phyloP scores from a whole-genome alignment of 352 stramenopile species.

The Phytophthora ramorum region DNA sequence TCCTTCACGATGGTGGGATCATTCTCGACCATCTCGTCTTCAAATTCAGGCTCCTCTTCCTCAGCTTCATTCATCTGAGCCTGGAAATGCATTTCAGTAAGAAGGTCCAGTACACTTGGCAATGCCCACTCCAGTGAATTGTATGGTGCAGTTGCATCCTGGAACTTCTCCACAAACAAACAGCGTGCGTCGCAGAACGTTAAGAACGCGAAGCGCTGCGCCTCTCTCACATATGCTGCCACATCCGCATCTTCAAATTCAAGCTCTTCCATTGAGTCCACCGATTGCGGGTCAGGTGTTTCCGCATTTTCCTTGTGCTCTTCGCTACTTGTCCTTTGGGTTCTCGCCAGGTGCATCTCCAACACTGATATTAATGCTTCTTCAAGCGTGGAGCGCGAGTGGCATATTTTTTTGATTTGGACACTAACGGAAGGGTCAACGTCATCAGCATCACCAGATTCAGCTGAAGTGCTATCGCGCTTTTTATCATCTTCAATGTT shows the following conservation, averaged over 20 bases:
- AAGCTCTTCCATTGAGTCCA: conserved; percentile 72
- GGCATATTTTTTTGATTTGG: conserved; percentile 55
- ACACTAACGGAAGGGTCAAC: conserved; percentile 13
- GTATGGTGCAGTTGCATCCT: conserved; percentile 59
- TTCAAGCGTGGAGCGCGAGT: conserved; percentile 56
- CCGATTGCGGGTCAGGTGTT: conserved; percentile 10
- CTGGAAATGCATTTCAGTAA: conserved; percentile 89
- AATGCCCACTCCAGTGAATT: conserved; percentile 72
- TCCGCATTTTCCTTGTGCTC: conserved; percentile 41
- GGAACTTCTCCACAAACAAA: conserved; percentile 88
- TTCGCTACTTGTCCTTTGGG: conserved; percentile 30
- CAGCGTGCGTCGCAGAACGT: conserved; percentile 82
- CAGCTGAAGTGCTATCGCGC: conserved; percentile 15
- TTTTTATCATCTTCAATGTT: conserved; percentile 38
- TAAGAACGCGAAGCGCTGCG: conserved; percentile 75
- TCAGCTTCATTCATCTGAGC: conserved; percentile 72
- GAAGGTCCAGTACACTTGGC: conserved; percentile 66
- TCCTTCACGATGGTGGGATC: conserved; percentile 24
- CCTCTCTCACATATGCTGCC: conserved; percentile 61
- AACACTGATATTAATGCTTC: conserved; percentile 68
- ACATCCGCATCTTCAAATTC: conserved; percentile 63
- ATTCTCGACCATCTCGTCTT: conserved; percentile 30
- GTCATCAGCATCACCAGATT: conserved; percentile 5
- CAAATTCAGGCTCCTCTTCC: conserved; percentile 48
- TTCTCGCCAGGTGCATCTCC: conserved; percentile 77